A percentile compares a stretch with the other conserved stretches of the same genome.
Conservation (phyloP, 176 grass and related monocot species). For the Carex pumila region DNA sequence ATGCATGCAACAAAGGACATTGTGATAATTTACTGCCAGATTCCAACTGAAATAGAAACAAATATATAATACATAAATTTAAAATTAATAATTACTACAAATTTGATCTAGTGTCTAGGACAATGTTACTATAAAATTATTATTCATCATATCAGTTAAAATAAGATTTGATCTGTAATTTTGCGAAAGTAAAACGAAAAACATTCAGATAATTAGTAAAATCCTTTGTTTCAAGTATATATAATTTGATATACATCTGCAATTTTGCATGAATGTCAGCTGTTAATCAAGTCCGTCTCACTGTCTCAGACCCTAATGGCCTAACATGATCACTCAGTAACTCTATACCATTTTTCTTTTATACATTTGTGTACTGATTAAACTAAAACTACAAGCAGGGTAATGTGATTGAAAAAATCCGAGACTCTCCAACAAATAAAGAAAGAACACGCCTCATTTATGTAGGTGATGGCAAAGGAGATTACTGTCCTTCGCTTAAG, state of each 20-base stretch:
- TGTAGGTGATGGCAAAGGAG: conserved; percentile 30
- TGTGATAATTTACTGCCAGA: neutral
- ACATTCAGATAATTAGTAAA: neutral
- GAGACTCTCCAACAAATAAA: neutral
- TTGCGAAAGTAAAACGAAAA: neutral
- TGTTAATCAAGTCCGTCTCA: neutral
- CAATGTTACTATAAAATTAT: neutral
- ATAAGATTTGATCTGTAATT: neutral
- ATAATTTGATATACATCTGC: neutral
- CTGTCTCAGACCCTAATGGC: too few relatives aligned
- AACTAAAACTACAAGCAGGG: conserved; percentile 12
- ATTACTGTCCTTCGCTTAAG: conserved; percentile 26
- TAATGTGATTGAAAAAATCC: conserved; percentile 20
- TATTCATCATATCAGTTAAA: neutral
- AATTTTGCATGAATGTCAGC: neutral
- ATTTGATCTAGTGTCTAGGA: neutral
- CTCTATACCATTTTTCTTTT: neutral
- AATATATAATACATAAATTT: neutral
- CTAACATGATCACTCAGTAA: too few relatives aligned
- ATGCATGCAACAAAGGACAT: neutral
- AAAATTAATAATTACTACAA: neutral
- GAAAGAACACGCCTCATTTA: conserved; percentile 18
- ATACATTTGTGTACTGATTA: neutral
- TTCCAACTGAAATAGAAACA: neutral
- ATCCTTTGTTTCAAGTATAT: too few relatives aligned